Base-by-base conservation (phyloP, 805 yeast genomes). In the Metschnikowia henanensis region DNA sequence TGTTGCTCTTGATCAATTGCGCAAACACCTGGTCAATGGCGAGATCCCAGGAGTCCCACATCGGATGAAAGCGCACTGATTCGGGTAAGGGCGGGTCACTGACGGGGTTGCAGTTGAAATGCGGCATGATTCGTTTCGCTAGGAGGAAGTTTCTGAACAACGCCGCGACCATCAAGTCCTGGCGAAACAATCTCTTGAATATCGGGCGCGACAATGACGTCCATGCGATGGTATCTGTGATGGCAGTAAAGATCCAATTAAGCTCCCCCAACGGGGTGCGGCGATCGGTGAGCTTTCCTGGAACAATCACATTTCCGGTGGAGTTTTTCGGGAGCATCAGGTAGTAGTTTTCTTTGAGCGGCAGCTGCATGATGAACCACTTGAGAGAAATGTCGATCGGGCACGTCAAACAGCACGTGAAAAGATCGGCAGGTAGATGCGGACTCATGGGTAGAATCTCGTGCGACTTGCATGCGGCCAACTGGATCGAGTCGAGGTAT, bases 41-140 rank as follows among this genome's bases (percentile, higher is more conserved):
- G 50, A 94, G 72, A 59, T 94, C 98, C 98, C 99, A 94, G 0
- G 97, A 84, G 46, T 89, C 94, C 99, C 99, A 94, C 87, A 94
- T 83, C 5, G 95, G 81, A 60, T 94, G 97, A 49, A 79, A 77
- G 36, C 87, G 81, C 5, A 83, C 79, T 12, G 81, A 70, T 42
- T 89, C 94, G 0, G 99, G 98, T 30, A 94, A 68, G 8, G 87
- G 89, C 1, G 99, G 99, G 50, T 89, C 95, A 15, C 96, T 88
- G 2, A 91, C 81, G 1, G 99, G 98, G 59, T 90, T 95, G 61
- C 97, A 91, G 47, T 91, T 90, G 53, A 86, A 83, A 55, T 85
- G 83, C 2, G 96, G 90, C 97, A 94, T 89, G 32, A 94, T 85
- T 52, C 97, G 77, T 58, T 87, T 91, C 0, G 99, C 99, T 17